Base-by-base conservation (phyloP, 768 basidiomycete genomes). In the Psilocybe azurescens region DNA sequence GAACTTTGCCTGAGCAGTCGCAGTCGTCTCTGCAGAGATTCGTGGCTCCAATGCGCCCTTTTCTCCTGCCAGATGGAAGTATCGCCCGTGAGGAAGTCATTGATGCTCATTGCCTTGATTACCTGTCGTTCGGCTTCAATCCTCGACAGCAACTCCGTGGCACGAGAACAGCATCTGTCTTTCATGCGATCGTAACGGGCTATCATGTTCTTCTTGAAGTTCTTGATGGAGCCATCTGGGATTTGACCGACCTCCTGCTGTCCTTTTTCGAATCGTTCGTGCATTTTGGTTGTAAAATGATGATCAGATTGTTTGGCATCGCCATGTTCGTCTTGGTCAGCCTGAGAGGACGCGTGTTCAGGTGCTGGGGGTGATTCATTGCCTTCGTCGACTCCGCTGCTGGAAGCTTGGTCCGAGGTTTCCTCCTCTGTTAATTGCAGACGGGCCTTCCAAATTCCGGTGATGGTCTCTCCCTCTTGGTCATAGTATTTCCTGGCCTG, bases 401-500 rank as follows among this genome's bases (percentile, higher is more conserved):
- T n/a, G 14, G 10, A 5, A 11, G 5, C 14, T 44, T 44, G 41
- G 41, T 44, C 41, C 11, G 14, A 13, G 5, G 8, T 5, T 14
- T 16, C 41, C 41, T 13, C 41, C 41, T 44, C 41, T 13, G 14
- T 14, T 44, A 44, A n/a, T 5, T 44, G 8, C 14, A 44, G 41
- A 44, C 41, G 41, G 5, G 41, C 41, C 33, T 53, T 60, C 59
- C 59, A 60, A 10, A 24, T 16, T 10, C 20, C 41, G n/a, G 46
- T 30, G 41, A 60, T 44, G 14, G 59, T 54, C 28, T 53, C 59
- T 13, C 59, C 51, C 2, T 29, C 32, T 20, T 33, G 41, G 39
- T 60, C 59, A 9, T 53, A 29, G 28, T 60, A 60, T 54, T 47
- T 53, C 39, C 59, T 53, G 6, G 39, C 28, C n/a, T 47, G 38